These are phyloP conservation scores for Geotrichum phurueaensis DNA, from an alignment of 1,139 yeast species.

Conservation along the genomic window DNA sequence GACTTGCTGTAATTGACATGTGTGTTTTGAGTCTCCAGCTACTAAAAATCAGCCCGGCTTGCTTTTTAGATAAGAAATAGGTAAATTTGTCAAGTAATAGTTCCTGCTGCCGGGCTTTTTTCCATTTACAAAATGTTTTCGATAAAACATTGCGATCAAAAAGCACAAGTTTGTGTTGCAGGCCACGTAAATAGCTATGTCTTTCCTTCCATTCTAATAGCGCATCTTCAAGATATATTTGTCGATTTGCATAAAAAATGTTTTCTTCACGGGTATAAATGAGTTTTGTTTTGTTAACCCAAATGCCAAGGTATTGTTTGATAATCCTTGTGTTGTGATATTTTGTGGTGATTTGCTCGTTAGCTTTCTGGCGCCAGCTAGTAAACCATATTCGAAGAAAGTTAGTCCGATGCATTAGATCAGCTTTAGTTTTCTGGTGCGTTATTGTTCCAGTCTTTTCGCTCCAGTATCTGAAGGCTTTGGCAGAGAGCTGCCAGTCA, in stretches of 20 bases:
- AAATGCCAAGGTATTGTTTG: not conserved
- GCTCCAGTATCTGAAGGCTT: not conserved
- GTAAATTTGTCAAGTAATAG: not conserved
- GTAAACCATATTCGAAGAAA: not conserved
- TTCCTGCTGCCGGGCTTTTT: not conserved
- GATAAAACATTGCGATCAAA: not conserved
- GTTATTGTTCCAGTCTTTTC: not conserved
- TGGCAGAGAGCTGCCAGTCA: not conserved
- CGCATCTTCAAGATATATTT: not conserved
- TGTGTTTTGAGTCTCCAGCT: slow-evolving; percentile 21
- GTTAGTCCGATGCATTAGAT: not conserved
- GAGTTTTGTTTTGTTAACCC: not conserved
- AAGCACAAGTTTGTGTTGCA: not conserved
- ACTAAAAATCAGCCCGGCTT: slow-evolving; percentile 6
- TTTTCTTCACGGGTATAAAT: not conserved
- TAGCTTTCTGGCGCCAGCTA: not conserved
- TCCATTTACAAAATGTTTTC: not conserved
- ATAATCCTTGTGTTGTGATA: not conserved
- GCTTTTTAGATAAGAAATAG: not conserved
- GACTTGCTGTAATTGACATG: slow-evolving; percentile 20
- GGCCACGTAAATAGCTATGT: not conserved
- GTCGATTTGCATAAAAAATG: not conserved
- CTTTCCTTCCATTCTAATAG: not conserved
- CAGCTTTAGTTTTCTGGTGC: not conserved
- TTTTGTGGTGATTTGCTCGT: not conserved